phyloP scores from a whole-genome alignment of 495 filamentous ascomycete species.

The Hypoxylon cercidicola region DNA sequence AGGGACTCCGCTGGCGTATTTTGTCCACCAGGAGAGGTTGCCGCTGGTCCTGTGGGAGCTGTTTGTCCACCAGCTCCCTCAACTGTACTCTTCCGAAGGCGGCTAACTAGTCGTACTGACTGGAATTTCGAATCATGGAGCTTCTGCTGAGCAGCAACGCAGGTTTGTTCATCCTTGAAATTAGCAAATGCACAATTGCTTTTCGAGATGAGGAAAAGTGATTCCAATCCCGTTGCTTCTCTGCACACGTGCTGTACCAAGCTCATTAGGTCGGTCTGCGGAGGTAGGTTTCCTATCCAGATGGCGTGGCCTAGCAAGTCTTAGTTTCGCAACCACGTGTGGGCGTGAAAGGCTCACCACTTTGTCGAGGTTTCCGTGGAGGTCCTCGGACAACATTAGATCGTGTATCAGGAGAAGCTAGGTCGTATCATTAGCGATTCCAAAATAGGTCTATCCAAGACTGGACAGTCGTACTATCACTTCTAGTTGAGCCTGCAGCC shows the following conservation, averaged over 20 bases:
- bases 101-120: conserved; percentile 89
- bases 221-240: conserved; percentile 85
- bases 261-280: conserved; percentile 78
- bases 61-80: conserved; percentile 60
- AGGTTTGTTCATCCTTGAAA: conserved; percentile 83
- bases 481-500: conserved; percentile 16
- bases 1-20: conserved; percentile 29
- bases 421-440: conserved; percentile 28
- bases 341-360: conserved; percentile 48
- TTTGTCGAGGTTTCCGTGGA: conserved; percentile 89
- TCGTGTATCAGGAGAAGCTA: conserved; percentile 47
- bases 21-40: conserved; percentile 43
- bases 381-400: conserved; percentile 79
- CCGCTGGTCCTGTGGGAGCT: conserved; percentile 65
- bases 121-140: conserved; percentile 94
- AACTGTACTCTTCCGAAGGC: conserved; percentile 74
- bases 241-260: conserved; percentile 92
- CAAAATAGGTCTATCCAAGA: conserved; percentile 1
- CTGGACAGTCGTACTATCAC: conserved; percentile 34
- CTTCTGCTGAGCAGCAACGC: conserved; percentile 78
- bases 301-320: conserved; percentile 77
- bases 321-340: conserved; percentile 22
- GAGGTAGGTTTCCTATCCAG: conserved; percentile 96
- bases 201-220: conserved; percentile 94
- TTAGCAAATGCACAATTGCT: conserved; percentile 99